Evolutionary conservation across 139 green algal genomes (phyloP).

Genomic region (Zygnema circumcarinatum): DNA sequence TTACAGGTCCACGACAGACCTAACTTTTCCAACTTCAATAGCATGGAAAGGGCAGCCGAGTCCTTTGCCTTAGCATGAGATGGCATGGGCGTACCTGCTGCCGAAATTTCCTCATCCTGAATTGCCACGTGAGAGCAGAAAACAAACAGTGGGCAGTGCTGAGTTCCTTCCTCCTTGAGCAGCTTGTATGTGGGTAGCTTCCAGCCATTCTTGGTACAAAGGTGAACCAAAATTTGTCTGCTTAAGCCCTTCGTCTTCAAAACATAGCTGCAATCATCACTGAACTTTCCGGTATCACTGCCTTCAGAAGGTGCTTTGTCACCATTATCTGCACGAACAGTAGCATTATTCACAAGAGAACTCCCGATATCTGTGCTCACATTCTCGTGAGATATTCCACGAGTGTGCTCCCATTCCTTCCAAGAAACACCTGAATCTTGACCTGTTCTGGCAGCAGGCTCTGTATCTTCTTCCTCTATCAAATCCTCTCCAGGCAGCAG

Average conservation of each 20-base stretch:
- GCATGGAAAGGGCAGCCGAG: background rate
- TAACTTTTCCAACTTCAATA: too few relatives aligned
- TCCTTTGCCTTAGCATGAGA: background rate
- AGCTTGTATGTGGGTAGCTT: background rate
- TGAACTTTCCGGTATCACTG: too few relatives aligned
- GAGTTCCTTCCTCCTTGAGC: background rate
- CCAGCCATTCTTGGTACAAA: background rate
- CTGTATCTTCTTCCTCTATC: background rate
- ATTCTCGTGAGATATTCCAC: background rate
- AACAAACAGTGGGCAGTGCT: background rate
- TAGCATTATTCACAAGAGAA: background rate
- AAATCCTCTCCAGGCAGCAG: background rate
- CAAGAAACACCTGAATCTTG: background rate
- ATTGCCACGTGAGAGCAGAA: background rate
- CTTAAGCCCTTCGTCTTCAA: background rate
- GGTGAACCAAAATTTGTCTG: background rate
- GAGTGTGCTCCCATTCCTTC: too few relatives aligned
- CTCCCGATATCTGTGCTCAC: background rate
- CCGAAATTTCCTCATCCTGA: background rate
- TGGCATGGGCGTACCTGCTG: background rate
- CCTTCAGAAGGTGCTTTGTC: too few relatives aligned
- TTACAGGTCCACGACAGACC: too few relatives aligned
- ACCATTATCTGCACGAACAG: too few relatives aligned
- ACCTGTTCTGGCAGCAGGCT: too few relatives aligned
- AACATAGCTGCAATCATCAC: too few relatives aligned